These are phyloP conservation scores for Prunus armeniaca DNA, from an alignment of 306 rosid species.

Conservation along the genomic window DNA sequence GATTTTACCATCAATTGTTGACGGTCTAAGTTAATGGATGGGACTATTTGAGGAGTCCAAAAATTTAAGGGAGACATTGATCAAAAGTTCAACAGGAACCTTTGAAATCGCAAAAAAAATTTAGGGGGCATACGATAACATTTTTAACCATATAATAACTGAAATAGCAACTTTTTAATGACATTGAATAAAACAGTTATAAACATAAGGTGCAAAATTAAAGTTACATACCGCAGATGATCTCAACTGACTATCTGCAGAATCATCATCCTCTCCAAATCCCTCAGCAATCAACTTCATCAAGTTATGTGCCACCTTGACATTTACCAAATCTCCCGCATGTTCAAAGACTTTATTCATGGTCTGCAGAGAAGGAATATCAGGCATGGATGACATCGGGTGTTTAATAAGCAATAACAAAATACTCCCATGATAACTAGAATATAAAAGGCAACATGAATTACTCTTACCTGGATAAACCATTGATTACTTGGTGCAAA, in stretches of 20 bases:
- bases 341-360: slow-evolving; percentile 99
- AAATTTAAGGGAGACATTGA: no score
- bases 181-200: slow-evolving; percentile 1
- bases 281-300: slow-evolving; percentile 98
- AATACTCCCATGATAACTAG: background rate
- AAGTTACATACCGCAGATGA: slow-evolving; percentile 84
- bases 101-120: background rate
- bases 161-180: background rate
- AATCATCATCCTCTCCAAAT: slow-evolving; percentile 88
- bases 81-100: background rate
- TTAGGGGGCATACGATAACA: background rate
- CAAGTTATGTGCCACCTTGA: slow-evolving; percentile 96
- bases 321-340: slow-evolving; percentile 96
- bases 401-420: background rate
- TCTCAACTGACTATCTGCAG: slow-evolving; percentile 83
- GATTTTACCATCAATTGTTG: background rate
- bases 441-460: slow-evolving; percentile 8
- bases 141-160: background rate
- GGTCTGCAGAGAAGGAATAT: slow-evolving; percentile 51
- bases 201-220: slow-evolving; percentile 18
- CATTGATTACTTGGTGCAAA: slow-evolving; percentile 97
- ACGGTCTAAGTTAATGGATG: background rate
- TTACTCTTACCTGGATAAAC: slow-evolving; percentile 93
- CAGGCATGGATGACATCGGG: slow-evolving; percentile 9
- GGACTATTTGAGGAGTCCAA: background rate